phyloP scores from a whole-genome alignment of 768 basidiomycete genomes.

The Leucocoprinus leucothites region DNA sequence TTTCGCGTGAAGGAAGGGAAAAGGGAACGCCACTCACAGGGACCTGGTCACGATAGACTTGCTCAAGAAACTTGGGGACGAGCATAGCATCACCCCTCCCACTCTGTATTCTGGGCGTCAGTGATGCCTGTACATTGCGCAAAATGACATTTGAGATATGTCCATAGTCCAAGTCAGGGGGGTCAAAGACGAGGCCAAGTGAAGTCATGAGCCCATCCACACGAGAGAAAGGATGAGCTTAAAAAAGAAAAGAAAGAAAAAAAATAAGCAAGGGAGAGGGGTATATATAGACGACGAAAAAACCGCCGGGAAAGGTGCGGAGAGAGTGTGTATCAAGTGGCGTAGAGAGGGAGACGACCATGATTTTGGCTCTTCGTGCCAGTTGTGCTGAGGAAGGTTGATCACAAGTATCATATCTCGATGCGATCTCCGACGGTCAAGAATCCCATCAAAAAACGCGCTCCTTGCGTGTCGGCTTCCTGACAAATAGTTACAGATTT shows the following conservation, averaged over 20 bases:
- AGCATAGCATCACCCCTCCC: constrained; percentile 4
- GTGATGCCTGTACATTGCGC: constrained; percentile 8
- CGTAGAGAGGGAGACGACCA: neutral
- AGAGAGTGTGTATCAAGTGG: constrained; percentile 9
- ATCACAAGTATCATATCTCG: neutral
- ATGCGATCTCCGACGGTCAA: neutral
- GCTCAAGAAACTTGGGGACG: constrained; percentile 4
- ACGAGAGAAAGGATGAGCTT: neutral
- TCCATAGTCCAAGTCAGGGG: constrained; percentile 6
- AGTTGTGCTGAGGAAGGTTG: neutral
- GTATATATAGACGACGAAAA: neutral
- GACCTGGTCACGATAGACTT: neutral
- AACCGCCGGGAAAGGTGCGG: neutral
- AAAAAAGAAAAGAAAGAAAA: too few relatives aligned
- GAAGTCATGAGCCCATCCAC: neutral
- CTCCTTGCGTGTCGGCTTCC: neutral
- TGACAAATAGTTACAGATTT: neutral
- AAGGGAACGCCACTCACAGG: constrained; percentile 3
- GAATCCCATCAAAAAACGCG: constrained; percentile 1
- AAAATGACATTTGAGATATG: constrained; percentile 13
- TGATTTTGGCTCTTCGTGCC: neutral
- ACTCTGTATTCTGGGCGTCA: constrained; percentile 9
- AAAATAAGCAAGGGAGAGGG: neutral
- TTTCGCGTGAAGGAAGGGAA: neutral
- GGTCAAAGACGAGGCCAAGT: constrained; percentile 7